Conservation (phyloP, 345 rosid species). For the Stellera chamaejasme region DNA sequence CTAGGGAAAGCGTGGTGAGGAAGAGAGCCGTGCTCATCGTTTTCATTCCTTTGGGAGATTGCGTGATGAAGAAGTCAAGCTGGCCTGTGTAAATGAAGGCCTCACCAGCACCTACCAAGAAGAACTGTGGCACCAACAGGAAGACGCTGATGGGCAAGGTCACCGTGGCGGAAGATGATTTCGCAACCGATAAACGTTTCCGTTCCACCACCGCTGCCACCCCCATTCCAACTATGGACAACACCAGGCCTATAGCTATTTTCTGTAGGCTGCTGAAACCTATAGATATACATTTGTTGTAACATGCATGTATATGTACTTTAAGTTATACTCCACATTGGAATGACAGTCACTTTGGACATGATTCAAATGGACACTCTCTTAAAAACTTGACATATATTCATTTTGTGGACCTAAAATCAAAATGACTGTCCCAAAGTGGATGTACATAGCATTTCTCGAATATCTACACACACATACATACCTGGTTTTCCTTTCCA, state of each 20-base stretch:
- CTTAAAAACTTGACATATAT: not conserved
- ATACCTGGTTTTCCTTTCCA: slow-evolving; percentile 62
- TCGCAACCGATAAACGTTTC: slow-evolving; percentile 35
- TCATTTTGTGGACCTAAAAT: not conserved
- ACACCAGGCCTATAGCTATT: slow-evolving; percentile 39
- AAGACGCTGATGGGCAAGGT: slow-evolving; percentile 43
- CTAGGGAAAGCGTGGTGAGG: slow-evolving; percentile 57
- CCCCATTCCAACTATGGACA: slow-evolving; percentile 47
- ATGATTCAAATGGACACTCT: not conserved
- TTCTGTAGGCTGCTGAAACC: slow-evolving; percentile 50
- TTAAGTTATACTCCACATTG: not conserved
- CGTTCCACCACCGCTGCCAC: slow-evolving; percentile 38
- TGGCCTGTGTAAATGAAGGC: slow-evolving; percentile 62
- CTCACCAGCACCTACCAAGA: slow-evolving; percentile 55
- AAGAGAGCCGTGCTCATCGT: slow-evolving; percentile 69
- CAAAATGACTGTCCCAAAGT: no score
- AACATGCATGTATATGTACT: not conserved
- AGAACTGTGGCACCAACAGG: slow-evolving; percentile 49
- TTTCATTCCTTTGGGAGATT: slow-evolving; percentile 64
- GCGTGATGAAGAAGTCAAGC: slow-evolving; percentile 62
- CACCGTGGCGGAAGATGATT: not conserved
- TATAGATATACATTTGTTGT: slow-evolving; percentile 8
- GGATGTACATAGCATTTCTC: not conserved
- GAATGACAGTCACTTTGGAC: no score
- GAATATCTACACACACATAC: no score